Conservation (phyloP, 129 eudicot genomes). For the Tagetes patula region DNA sequence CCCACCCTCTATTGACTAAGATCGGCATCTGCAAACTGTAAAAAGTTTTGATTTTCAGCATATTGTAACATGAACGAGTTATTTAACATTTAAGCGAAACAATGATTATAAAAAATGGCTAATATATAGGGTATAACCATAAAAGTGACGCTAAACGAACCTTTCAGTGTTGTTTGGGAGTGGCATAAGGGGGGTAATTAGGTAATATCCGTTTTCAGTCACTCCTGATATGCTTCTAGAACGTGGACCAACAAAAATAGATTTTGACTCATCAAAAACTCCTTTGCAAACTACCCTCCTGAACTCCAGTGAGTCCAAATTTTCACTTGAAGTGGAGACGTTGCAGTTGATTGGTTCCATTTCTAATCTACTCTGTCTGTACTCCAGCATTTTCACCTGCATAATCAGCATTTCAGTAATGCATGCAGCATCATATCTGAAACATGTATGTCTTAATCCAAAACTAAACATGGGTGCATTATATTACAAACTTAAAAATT, state of each 20-base stretch:
- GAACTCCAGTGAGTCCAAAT: constrained; percentile 59
- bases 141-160: constrained; percentile 36
- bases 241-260: constrained; percentile 86
- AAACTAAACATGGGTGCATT: no score
- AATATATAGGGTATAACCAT: constrained; percentile 11
- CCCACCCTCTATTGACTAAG: constrained; percentile 97
- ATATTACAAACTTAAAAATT: no score
- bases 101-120: neutral
- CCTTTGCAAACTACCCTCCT: constrained; percentile 77
- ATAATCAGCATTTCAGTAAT: constrained; percentile 11
- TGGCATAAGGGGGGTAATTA: constrained; percentile 82
- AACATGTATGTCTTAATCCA: no score
- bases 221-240: constrained; percentile 98
- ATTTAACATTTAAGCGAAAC: neutral
- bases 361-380: constrained; percentile 57
- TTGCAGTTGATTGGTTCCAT: constrained; percentile 72
- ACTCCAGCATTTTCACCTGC: constrained; percentile 85
- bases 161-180: constrained; percentile 57
- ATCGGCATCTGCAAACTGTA: constrained; percentile 73
- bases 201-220: constrained; percentile 88
- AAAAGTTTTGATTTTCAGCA: constrained; percentile 26
- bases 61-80: neutral
- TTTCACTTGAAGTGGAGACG: constrained; percentile 41
- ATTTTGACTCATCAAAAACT: constrained; percentile 69
- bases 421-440: no score